Percentiles rank a stretch among this genome's conserved stretches.
These are phyloP conservation scores for Holtermannia corniformis DNA, from an alignment of 768 basidiomycete genomes.

Conservation along the genomic window DNA sequence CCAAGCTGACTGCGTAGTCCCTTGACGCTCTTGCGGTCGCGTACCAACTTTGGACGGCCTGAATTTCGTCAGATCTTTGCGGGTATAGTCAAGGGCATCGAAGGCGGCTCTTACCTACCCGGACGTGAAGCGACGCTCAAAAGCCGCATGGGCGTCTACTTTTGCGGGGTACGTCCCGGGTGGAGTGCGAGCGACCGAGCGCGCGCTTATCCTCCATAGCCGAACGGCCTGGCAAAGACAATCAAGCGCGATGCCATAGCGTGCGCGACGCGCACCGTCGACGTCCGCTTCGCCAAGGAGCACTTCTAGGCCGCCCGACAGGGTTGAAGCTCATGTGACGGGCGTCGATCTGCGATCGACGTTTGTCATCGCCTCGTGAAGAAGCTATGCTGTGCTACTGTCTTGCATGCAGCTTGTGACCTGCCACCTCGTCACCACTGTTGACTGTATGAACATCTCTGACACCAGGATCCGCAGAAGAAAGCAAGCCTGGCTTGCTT, in stretches of 20 bases:
- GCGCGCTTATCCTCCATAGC: conserved; percentile 31
- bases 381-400: no score
- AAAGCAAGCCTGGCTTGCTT: no score
- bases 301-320: conserved; percentile 23
- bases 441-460: no score
- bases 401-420: no score
- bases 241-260: conserved; percentile 63
- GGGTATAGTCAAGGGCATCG: conserved; percentile 65
- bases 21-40: conserved; percentile 73
- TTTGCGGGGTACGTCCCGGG: conserved; percentile 54
- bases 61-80: conserved; percentile 77
- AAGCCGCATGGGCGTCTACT: conserved; percentile 79
- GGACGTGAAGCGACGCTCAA: conserved; percentile 68
- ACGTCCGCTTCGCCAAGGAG: conserved; percentile 78
- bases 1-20: conserved; percentile 42
- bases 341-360: no score
- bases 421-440: no score
- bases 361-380: no score
- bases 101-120: conserved; percentile 69
- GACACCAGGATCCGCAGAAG: no score
- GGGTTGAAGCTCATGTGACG: no score
- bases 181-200: no score
- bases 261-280: conserved; percentile 51
- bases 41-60: conserved; percentile 85
- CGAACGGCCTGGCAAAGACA: conserved; percentile 60